These are phyloP conservation scores for Linnemannia hyalina DNA, from an alignment of 192 early-diverging fungal genomes.

Conservation along the genomic window DNA sequence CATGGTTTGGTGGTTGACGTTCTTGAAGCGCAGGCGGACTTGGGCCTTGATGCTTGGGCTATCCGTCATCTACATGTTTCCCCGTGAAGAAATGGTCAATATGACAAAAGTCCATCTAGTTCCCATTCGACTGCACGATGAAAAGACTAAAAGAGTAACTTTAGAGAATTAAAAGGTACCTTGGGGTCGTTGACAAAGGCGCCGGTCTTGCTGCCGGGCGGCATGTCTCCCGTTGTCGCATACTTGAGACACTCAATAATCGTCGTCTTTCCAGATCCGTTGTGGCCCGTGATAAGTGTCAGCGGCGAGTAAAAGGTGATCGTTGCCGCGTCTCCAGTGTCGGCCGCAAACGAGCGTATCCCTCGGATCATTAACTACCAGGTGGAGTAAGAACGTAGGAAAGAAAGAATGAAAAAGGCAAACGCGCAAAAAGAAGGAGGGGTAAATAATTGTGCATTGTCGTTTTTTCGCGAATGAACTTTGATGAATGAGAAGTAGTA, in stretches of 20 bases:
- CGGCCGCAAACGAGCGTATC: slow-evolving; percentile 92
- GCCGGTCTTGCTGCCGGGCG: slow-evolving; percentile 88
- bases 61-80: slow-evolving; percentile 69
- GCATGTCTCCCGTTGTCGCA: slow-evolving; percentile 91
- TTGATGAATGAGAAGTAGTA: neutral
- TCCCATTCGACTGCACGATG: too few relatives aligned
- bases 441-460: neutral
- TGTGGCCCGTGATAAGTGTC: slow-evolving; percentile 96
- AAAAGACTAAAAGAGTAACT: neutral
- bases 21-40: slow-evolving; percentile 87
- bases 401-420: neutral
- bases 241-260: slow-evolving; percentile 98
- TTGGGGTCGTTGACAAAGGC: slow-evolving; percentile 97
- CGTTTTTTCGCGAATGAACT: neutral
- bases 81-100: neutral
- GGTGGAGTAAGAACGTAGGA: too few relatives aligned
- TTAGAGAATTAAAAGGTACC: slow-evolving; percentile 45
- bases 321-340: slow-evolving; percentile 66
- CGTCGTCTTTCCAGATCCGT: slow-evolving; percentile 98
- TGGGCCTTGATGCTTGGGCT: slow-evolving; percentile 91
- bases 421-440: neutral
- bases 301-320: slow-evolving; percentile 92
- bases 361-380: slow-evolving; percentile 79
- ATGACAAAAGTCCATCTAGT: too few relatives aligned
- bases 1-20: slow-evolving; percentile 80